phyloP scores from a whole-genome alignment of 345 rosid species.

The Triadica sebifera region DNA sequence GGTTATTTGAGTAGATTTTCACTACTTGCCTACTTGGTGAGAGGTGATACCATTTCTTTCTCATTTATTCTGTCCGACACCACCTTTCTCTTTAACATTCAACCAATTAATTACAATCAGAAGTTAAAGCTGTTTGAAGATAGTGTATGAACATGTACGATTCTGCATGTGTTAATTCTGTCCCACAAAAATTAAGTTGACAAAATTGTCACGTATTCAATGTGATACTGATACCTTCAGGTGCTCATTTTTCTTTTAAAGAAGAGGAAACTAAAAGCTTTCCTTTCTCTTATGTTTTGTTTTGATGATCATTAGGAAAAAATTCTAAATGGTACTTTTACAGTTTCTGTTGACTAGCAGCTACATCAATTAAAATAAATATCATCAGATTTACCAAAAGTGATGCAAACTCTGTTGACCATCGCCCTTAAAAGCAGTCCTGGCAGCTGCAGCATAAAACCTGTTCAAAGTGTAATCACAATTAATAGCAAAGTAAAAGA shows the following conservation, averaged over 20 bases:
- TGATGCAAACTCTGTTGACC: constrained; percentile 92
- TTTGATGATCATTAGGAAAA: background rate
- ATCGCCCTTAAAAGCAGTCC: constrained; percentile 92
- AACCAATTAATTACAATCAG: background rate
- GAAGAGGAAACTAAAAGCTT: no score
- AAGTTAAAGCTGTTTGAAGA: background rate
- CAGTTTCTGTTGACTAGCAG: background rate
- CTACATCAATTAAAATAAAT: background rate
- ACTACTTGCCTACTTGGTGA: no score
- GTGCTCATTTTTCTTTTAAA: background rate
- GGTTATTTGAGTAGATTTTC: background rate
- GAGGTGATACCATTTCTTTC: background rate
- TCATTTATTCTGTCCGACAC: background rate
- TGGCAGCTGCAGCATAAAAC: constrained; percentile 90
- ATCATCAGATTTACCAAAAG: constrained; percentile 62
- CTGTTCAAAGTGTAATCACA: constrained; percentile 36
- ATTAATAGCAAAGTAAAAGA: background rate
- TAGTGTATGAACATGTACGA: background rate
- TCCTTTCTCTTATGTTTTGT: no score
- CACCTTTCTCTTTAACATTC: background rate
- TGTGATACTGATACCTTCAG: background rate
- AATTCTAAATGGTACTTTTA: background rate
- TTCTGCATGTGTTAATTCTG: background rate
- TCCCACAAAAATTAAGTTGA: background rate
- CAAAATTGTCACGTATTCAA: background rate